Conservation (phyloP, 2,329 filamentous ascomycete species). For the Microsporum audouinii region DNA sequence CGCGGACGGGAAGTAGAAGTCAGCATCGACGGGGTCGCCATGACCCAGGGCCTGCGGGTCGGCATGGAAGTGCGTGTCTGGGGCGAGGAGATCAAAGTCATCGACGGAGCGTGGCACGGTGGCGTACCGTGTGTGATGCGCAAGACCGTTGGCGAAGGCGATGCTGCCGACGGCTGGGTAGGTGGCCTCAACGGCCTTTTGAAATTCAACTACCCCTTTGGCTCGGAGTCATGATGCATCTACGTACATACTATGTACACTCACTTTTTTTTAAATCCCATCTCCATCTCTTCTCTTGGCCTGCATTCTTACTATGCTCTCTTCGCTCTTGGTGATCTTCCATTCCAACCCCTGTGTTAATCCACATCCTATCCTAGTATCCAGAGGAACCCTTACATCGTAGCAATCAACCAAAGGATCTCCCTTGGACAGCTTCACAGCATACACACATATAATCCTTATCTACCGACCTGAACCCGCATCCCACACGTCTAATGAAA, state of each 20-base stretch:
- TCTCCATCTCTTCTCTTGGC: not conserved
- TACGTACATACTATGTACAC: not conserved
- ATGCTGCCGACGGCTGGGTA: constrained; percentile 83
- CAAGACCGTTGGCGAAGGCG: constrained; percentile 38
- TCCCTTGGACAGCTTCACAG: not conserved
- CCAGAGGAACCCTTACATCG: not conserved
- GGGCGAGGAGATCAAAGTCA: constrained; percentile 60
- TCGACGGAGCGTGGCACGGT: constrained; percentile 50
- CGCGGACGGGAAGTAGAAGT: constrained; percentile 65
- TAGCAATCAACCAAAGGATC: not conserved
- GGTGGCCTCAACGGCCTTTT: constrained; percentile 83
- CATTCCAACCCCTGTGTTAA: not conserved
- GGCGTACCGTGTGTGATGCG: constrained; percentile 89
- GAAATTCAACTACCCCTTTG: constrained; percentile 98
- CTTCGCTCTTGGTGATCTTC: not conserved
- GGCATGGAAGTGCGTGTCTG: constrained; percentile 81
- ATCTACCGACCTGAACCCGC: no score
- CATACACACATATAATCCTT: not conserved
- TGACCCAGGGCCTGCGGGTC: constrained; percentile 53
- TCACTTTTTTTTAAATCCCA: not conserved
- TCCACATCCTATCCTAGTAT: not conserved
- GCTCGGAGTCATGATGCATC: constrained; percentile 40
- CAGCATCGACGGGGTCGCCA: constrained; percentile 63
- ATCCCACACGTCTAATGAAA: not conserved
- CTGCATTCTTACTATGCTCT: not conserved